Evolutionary conservation across 2,329 filamentous ascomycete species (phyloP).

Genomic region (Aspergillus neotritici): DNA sequence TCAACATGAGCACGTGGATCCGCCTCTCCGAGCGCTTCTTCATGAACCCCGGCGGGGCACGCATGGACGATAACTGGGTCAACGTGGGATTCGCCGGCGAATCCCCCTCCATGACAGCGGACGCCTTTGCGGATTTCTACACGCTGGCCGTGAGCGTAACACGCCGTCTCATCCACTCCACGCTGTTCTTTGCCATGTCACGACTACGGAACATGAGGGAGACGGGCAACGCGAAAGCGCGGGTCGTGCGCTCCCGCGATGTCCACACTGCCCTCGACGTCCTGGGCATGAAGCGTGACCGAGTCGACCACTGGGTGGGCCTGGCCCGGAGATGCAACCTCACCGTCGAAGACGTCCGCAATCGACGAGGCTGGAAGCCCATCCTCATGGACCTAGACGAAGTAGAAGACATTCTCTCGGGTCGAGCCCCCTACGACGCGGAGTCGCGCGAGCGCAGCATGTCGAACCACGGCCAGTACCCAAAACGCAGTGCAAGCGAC

Average conservation of each 20-base stretch:
- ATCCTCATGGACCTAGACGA: constrained; percentile 35
- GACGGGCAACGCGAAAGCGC: constrained; percentile 25
- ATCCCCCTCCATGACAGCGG: constrained; percentile 65
- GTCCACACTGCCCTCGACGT: constrained; percentile 52
- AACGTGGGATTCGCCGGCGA: constrained; percentile 48
- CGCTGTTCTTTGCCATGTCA: constrained; percentile 65
- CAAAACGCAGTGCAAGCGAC: not conserved
- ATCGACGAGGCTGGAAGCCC: constrained; percentile 27
- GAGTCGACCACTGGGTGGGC: constrained; percentile 47
- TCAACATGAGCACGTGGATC: constrained; percentile 58
- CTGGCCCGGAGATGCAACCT: constrained; percentile 50
- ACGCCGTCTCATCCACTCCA: constrained; percentile 62
- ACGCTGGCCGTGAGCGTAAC: constrained; percentile 63
- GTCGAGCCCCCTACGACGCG: constrained; percentile 4
- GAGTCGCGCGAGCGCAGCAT: constrained; percentile 7
- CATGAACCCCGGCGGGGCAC: constrained; percentile 61
- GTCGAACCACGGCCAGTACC: not conserved
- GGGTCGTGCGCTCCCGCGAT: constrained; percentile 43
- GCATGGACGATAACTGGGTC: constrained; percentile 63
- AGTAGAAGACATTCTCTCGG: constrained; percentile 37
- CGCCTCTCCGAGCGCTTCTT: constrained; percentile 61
- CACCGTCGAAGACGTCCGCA: constrained; percentile 41
- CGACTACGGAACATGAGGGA: constrained; percentile 52
- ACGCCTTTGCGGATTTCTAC: constrained; percentile 71
- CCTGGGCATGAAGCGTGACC: constrained; percentile 46